A percentile compares a stretch with the other conserved stretches of the same genome.
phyloP scores from a whole-genome alignment of 129 eudicot species.

The Chrysanthemum seticuspe region DNA sequence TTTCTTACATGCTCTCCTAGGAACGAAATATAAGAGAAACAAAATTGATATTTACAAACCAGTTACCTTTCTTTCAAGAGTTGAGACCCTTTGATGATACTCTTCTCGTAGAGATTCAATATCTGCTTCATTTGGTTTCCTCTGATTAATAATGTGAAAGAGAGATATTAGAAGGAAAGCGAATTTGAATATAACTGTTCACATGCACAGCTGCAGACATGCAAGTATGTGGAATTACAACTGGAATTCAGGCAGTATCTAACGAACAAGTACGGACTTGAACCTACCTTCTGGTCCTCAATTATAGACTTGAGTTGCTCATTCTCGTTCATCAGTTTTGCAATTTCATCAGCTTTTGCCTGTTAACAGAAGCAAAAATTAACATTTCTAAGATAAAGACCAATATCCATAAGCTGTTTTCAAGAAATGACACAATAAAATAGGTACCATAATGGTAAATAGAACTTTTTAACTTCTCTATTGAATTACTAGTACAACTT shows the following conservation, averaged over 20 bases:
- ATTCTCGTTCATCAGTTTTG: conserved; percentile 78
- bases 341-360: conserved; percentile 98
- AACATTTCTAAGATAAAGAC: not conserved
- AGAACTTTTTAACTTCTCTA: not conserved
- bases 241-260: conserved; percentile 10
- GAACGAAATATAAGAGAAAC: not conserved
- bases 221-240: not conserved
- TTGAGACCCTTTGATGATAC: conserved; percentile 84
- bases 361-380: conserved; percentile 28
- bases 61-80: conserved; percentile 85
- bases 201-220: conserved; percentile 16
- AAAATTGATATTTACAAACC: conserved; percentile 3
- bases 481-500: not conserved
- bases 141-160: conserved; percentile 43
- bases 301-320: conserved; percentile 77
- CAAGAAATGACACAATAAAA: conserved; percentile 8
- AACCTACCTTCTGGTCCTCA: conserved; percentile 69
- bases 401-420: not conserved
- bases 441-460: not conserved
- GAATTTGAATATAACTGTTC: not conserved
- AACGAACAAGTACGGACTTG: conserved; percentile 2
- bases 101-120: conserved; percentile 85
- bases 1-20: conserved; percentile 14
- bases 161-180: conserved; percentile 15
- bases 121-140: conserved; percentile 89